phyloP scores from a whole-genome alignment of 805 yeast species.

The Nakazawaea ishiwadae region DNA sequence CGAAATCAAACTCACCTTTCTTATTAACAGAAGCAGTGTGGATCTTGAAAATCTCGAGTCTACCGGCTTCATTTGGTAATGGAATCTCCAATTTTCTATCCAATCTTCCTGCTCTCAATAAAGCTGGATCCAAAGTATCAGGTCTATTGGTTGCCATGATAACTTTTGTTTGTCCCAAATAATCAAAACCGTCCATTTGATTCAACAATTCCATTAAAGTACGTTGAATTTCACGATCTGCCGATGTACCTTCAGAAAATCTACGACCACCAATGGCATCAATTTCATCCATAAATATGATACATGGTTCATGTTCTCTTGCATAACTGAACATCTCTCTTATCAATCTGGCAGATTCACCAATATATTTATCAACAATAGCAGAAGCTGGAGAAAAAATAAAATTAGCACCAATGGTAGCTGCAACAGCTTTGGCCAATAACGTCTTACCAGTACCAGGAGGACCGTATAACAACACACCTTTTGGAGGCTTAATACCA shows the following conservation, averaged over 20 bases:
- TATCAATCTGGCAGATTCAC: conserved; percentile 93
- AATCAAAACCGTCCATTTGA: conserved; percentile 98
- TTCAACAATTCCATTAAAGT: conserved; percentile 94
- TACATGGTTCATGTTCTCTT: conserved; percentile 96
- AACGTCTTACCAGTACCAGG: conserved; percentile 98
- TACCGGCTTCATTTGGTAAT: conserved; percentile 92
- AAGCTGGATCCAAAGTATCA: conserved; percentile 95
- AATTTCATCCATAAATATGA: conserved; percentile 96
- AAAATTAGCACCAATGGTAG: conserved; percentile 96
- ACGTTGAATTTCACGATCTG: conserved; percentile 97
- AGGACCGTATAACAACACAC: conserved; percentile 94
- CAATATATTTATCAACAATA: conserved; percentile 95
- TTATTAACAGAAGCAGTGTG: conserved; percentile 83
- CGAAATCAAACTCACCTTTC: conserved; percentile 94
- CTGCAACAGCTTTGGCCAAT: conserved; percentile 96
- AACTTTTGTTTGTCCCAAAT: conserved; percentile 92
- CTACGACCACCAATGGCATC: conserved; percentile 99
- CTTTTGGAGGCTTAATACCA: conserved; percentile 98
- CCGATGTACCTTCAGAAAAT: conserved; percentile 96
- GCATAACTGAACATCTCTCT: conserved; percentile 99
- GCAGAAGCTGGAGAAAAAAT: conserved; percentile 98
- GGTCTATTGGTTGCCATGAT: conserved; percentile 99
- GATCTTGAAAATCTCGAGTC: conserved; percentile 90
- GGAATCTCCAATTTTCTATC: conserved; percentile 96
- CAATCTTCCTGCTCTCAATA: conserved; percentile 94